Conservation (phyloP, 2,329 filamentous ascomycete species). For the Falciphora oryzae region DNA sequence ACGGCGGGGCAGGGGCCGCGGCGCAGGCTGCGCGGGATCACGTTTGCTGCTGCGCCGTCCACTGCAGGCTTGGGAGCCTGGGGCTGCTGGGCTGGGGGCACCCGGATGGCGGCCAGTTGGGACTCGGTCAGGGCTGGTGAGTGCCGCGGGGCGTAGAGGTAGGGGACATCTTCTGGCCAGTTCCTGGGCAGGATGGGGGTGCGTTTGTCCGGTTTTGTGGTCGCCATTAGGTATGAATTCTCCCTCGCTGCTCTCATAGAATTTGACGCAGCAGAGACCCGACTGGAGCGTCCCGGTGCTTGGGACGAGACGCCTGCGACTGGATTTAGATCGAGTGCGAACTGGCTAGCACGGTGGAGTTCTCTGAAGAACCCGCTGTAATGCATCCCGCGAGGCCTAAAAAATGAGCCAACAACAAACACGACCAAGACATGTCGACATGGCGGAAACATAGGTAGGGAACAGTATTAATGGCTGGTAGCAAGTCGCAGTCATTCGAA, state of each 20-base stretch:
- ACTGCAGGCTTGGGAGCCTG: not conserved
- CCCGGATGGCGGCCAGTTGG: conserved; percentile 21
- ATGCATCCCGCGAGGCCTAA: too few relatives aligned
- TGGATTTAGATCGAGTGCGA: not conserved
- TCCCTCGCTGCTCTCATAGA: not conserved
- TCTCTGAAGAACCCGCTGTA: too few relatives aligned
- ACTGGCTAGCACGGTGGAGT: too few relatives aligned
- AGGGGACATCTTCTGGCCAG: conserved; percentile 50
- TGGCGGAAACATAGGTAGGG: too few relatives aligned
- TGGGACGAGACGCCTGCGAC: not conserved
- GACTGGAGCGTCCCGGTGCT: too few relatives aligned
- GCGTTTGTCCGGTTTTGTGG: not conserved
- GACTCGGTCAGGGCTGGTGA: conserved; percentile 34
- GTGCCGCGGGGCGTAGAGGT: conserved; percentile 45
- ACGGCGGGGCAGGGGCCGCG: conserved; percentile 43
- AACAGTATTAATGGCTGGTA: too few relatives aligned
- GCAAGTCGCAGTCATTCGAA: too few relatives aligned
- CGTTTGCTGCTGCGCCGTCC: conserved; percentile 7
- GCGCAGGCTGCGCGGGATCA: conserved; percentile 15
- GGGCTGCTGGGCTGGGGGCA: not conserved
- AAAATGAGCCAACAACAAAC: too few relatives aligned
- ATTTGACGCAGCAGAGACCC: too few relatives aligned
- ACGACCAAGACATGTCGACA: too few relatives aligned
- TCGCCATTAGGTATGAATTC: not conserved
- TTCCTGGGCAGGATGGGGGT: conserved; percentile 39